These are phyloP conservation scores for Silybum marianum DNA, from an alignment of 129 eudicot genomes.

Conservation along the genomic window DNA sequence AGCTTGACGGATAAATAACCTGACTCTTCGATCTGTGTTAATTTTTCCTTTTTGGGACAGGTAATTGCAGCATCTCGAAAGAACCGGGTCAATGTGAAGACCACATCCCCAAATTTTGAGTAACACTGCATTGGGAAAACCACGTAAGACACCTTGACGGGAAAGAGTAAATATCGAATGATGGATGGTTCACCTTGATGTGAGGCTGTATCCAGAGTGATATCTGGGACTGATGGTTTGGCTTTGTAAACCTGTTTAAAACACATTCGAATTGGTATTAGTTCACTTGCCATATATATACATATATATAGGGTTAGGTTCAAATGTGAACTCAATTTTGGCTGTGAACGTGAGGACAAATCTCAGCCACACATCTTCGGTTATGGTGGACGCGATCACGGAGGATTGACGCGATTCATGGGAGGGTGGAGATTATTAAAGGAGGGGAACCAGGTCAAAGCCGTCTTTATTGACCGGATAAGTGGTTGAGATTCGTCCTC, in stretches of 20 bases:
- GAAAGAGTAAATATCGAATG: not conserved
- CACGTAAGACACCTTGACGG: slow-evolving; percentile 17
- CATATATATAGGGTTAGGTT: no score
- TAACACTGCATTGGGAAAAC: slow-evolving; percentile 60
- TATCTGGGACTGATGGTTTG: slow-evolving; percentile 83
- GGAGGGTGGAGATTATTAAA: no score
- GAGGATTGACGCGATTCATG: no score
- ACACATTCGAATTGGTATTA: slow-evolving; percentile 21
- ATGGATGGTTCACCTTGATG: slow-evolving; percentile 55
- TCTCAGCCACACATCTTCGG: no score
- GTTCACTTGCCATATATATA: no score
- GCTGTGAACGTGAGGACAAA: no score
- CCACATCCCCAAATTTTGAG: slow-evolving; percentile 90
- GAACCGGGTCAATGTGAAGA: slow-evolving; percentile 81
- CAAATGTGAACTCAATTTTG: no score
- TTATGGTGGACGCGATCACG: no score
- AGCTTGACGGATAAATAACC: slow-evolving; percentile 41
- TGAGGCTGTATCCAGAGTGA: slow-evolving; percentile 96
- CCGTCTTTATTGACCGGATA: no score
- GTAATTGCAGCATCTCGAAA: slow-evolving; percentile 65
- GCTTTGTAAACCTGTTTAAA: slow-evolving; percentile 59
- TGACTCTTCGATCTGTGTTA: slow-evolving; percentile 39
- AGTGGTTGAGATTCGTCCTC: no score
- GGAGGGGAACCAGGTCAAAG: no score
- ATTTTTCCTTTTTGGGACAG: slow-evolving; percentile 54